Conservation (phyloP, 148 eudicot genomes). For the Rhododendron henanense region DNA sequence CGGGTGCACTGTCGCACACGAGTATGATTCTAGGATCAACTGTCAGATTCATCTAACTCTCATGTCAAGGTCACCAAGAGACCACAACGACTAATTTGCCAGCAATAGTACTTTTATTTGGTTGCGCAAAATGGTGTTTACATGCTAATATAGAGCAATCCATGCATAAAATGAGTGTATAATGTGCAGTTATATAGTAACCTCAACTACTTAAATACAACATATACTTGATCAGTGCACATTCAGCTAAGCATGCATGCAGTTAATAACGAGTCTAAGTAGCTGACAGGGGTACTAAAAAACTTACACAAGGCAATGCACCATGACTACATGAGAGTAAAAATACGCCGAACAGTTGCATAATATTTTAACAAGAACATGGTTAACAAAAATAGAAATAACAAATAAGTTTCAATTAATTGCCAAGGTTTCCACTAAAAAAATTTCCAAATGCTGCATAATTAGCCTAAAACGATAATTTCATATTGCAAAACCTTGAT, state of each 20-base stretch:
- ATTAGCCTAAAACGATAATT: not conserved
- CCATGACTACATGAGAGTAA: not conserved
- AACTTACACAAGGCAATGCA: not conserved
- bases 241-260: not conserved
- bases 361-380: not conserved
- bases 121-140: not conserved
- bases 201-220: not conserved
- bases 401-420: not conserved
- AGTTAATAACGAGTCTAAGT: not conserved
- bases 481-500: not conserved
- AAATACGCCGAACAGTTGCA: not conserved
- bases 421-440: not conserved
- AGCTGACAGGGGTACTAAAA: not conserved
- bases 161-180: not conserved
- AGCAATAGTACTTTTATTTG: not conserved
- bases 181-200: not conserved
- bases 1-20: not conserved
- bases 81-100: not conserved
- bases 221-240: not conserved
- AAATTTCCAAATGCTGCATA: not conserved
- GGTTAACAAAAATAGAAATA: not conserved
- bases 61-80: not conserved
- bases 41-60: not conserved
- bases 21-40: not conserved
- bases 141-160: not conserved